Conservation (phyloP, 345 rosid species). For the Linum lewisii region DNA sequence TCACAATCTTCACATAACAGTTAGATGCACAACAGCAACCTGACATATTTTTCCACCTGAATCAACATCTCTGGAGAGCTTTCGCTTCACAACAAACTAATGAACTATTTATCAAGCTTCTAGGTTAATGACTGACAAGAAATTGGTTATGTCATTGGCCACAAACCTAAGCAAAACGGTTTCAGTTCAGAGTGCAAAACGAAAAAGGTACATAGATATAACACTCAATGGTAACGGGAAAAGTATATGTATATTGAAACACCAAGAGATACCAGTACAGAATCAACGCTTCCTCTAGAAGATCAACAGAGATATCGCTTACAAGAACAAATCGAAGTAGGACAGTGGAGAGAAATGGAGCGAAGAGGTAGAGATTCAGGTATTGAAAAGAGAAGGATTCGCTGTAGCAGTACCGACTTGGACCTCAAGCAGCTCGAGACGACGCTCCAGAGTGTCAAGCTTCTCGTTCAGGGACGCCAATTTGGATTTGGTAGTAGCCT, state of each 20-base stretch:
- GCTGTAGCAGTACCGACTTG: slow-evolving; percentile 87
- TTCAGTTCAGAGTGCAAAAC: neutral
- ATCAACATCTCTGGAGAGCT: too few relatives aligned
- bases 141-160: too few relatives aligned
- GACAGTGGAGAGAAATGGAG: neutral
- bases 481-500: slow-evolving; percentile 86
- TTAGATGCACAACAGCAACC: too few relatives aligned
- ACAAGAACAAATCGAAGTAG: neutral
- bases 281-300: neutral
- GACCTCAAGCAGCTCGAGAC: slow-evolving; percentile 78
- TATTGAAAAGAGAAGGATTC: slow-evolving; percentile 66
- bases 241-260: neutral
- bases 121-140: too few relatives aligned
- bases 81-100: too few relatives aligned
- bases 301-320: neutral
- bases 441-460: slow-evolving; percentile 78
- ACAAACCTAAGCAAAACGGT: too few relatives aligned
- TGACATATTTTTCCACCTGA: too few relatives aligned
- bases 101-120: too few relatives aligned
- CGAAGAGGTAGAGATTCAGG: slow-evolving; percentile 12
- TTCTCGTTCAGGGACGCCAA: slow-evolving; percentile 77
- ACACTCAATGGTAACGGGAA: neutral
- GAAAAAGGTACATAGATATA: neutral
- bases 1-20: too few relatives aligned
- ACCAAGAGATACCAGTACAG: neutral